Evolutionary conservation across 257 asterid genomes (phyloP).

Genomic region (Cordia subcordata): DNA sequence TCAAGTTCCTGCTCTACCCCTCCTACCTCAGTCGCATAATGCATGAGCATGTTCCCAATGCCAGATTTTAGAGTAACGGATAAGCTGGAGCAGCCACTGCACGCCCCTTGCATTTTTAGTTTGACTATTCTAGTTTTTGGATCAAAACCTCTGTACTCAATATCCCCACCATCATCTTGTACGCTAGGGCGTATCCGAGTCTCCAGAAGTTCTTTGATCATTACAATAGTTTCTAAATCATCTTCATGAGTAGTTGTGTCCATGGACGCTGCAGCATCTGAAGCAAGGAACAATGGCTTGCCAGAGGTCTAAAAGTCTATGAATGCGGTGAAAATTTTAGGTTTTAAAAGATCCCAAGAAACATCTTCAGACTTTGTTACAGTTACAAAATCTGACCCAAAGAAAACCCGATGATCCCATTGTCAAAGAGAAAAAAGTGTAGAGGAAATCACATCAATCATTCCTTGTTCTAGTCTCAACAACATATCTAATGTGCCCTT

Average conservation of each 20-base stretch:
- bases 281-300: constrained; percentile 67
- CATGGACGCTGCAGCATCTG: constrained; percentile 58
- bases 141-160: constrained; percentile 69
- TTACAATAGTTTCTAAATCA: constrained; percentile 91
- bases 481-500: too few species aligned
- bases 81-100: constrained; percentile 98
- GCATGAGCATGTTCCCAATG: constrained; percentile 96
- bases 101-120: constrained; percentile 96
- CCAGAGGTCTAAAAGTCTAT: constrained; percentile 89
- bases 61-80: constrained; percentile 91
- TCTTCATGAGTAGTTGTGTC: constrained; percentile 92
- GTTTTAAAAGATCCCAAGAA: constrained; percentile 85
- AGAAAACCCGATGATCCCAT: constrained; percentile 81
- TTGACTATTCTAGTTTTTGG: constrained; percentile 68
- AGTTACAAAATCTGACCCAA: constrained; percentile 79
- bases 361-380: constrained; percentile 80
- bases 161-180: constrained; percentile 97
- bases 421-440: neutral
- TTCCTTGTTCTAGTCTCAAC: too few species aligned
- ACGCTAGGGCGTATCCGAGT: constrained; percentile 95
- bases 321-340: constrained; percentile 83
- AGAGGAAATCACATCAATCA: too few species aligned
- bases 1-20: constrained; percentile 84
- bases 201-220: constrained; percentile 91
- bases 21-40: constrained; percentile 86